Evolutionary conservation across 2,329 filamentous ascomycete species (phyloP).

Genomic region (Aspergillus ustus): DNA sequence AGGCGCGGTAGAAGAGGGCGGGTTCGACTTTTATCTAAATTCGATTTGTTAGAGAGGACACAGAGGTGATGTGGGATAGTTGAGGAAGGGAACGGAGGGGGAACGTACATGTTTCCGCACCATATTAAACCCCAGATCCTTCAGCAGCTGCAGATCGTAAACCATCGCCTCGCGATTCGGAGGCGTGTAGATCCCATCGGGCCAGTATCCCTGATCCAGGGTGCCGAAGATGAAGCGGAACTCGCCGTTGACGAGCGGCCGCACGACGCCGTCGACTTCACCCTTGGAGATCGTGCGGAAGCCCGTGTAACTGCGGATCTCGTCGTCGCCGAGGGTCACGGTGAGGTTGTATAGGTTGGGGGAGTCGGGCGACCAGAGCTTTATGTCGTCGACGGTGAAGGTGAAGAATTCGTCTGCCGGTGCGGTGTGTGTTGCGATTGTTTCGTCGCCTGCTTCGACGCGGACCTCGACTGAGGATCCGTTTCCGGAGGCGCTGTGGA

Average conservation of each 20-base stretch:
- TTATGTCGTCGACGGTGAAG: conserved; percentile 59
- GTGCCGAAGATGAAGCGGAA: conserved; percentile 71
- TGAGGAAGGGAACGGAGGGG: not conserved
- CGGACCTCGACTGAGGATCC: conserved; percentile 44
- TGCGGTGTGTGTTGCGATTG: conserved; percentile 52
- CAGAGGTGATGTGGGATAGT: not conserved
- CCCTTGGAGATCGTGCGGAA: conserved; percentile 68
- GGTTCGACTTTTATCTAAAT: conserved; percentile 68
- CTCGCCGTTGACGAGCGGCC: conserved; percentile 70
- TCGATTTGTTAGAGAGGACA: not conserved
- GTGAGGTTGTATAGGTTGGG: conserved; percentile 69
- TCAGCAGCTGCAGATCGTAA: conserved; percentile 67
- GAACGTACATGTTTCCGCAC: conserved; percentile 68
- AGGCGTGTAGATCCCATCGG: conserved; percentile 68
- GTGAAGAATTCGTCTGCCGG: conserved; percentile 57
- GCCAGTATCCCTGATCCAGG: conserved; percentile 74
- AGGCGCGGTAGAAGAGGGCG: conserved; percentile 70
- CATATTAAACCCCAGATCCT: conserved; percentile 71
- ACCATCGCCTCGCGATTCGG: conserved; percentile 71
- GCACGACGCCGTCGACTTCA: conserved; percentile 60
- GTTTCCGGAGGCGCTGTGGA: conserved; percentile 51
- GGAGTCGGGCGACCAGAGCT: conserved; percentile 68
- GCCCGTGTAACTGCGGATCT: conserved; percentile 67
- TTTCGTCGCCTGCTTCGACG: conserved; percentile 42
- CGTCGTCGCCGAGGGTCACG: conserved; percentile 58